Conservation (phyloP, 306 rosid species). For the Biancaea sappan region DNA sequence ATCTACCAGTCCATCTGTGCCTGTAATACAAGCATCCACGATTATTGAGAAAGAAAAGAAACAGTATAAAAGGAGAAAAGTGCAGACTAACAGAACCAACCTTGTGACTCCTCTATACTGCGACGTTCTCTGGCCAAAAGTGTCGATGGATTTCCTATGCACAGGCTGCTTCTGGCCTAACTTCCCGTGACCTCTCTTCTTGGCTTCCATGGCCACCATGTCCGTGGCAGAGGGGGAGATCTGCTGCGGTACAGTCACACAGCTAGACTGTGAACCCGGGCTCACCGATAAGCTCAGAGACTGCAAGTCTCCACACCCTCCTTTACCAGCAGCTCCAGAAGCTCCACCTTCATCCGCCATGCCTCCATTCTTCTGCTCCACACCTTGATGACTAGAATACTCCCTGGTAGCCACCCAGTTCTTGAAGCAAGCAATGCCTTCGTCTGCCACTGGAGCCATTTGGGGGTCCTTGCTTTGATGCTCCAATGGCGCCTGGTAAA, state of each 20-base stretch:
- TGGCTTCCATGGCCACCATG: conserved; percentile 53
- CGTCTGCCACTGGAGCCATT: conserved; percentile 42
- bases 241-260: conserved; percentile 73
- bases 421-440: conserved; percentile 38
- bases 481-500: conserved; percentile 53
- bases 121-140: conserved; percentile 96
- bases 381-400: conserved; percentile 39
- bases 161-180: conserved; percentile 78
- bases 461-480: conserved; percentile 52
- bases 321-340: conserved; percentile 48
- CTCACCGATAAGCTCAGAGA: conserved; percentile 82
- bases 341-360: conserved; percentile 39
- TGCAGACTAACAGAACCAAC: too few relatives aligned
- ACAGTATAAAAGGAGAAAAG: too few relatives aligned
- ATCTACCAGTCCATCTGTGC: conserved; percentile 99
- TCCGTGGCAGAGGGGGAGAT: conserved; percentile 65
- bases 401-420: conserved; percentile 55
- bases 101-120: conserved; percentile 98
- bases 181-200: conserved; percentile 73
- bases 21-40: conserved; percentile 31
- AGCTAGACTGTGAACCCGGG: conserved; percentile 97
- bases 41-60: background rate
- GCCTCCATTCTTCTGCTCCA: conserved; percentile 52
- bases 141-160: conserved; percentile 90
- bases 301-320: conserved; percentile 71